These are phyloP conservation scores for Orbilia ellipsospora DNA, from an alignment of 2,329 filamentous ascomycete species.

Conservation along the genomic window DNA sequence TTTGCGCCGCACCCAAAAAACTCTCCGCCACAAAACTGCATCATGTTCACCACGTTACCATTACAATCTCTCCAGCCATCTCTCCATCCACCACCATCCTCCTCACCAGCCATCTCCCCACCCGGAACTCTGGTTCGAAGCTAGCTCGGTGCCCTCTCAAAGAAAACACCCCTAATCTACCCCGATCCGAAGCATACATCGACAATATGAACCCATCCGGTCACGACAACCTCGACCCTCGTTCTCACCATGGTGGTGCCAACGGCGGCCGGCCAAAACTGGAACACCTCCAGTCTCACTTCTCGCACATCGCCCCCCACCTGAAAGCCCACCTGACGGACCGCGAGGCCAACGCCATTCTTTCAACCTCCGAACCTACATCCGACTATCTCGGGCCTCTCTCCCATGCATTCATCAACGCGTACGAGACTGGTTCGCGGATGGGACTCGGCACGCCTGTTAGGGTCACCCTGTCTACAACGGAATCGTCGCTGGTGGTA, in stretches of 20 bases:
- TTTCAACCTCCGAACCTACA: slow-evolving; percentile 56
- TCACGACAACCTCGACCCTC: slow-evolving; percentile 10
- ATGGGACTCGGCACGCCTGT: slow-evolving; percentile 58
- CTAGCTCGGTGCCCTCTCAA: background rate
- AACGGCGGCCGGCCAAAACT: slow-evolving; percentile 35
- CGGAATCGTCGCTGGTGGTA: slow-evolving; percentile 55
- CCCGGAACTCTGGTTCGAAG: background rate
- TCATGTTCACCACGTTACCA: background rate
- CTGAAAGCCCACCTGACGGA: slow-evolving; percentile 58
- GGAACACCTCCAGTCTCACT: slow-evolving; percentile 56
- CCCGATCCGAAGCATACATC: background rate
- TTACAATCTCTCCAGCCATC: background rate
- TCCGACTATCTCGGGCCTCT: slow-evolving; percentile 54
- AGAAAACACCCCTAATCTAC: background rate
- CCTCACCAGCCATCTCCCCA: background rate
- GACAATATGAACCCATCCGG: slow-evolving; percentile 29
- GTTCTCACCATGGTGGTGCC: slow-evolving; percentile 12
- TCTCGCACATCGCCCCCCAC: slow-evolving; percentile 56
- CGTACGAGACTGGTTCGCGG: slow-evolving; percentile 58
- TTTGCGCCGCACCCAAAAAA: background rate
- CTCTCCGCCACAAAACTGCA: slow-evolving; percentile 2
- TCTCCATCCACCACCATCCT: background rate
- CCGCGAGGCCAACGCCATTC: slow-evolving; percentile 57
- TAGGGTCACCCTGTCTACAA: slow-evolving; percentile 58
- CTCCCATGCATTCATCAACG: slow-evolving; percentile 58